Base-by-base conservation (phyloP, 2,329 filamentous ascomycete species). In the Exophiala sp. region DNA sequence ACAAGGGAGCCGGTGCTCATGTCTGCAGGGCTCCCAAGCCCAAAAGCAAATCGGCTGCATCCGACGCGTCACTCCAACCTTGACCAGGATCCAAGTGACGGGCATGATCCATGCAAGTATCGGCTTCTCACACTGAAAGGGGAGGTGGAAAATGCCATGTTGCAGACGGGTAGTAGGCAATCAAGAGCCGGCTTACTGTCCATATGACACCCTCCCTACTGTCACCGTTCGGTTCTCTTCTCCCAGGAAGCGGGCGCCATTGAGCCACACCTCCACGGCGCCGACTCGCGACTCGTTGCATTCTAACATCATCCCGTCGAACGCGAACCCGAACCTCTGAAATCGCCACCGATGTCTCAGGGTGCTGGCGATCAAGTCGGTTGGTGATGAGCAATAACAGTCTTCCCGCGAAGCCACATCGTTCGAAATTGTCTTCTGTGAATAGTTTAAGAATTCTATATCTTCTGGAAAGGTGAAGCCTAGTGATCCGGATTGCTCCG, bases 41-140 rank as follows among this genome's bases (percentile, higher is more conserved):
- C 23, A 16, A 16, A 43, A 29, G 23, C 24, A 43, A 29, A 30
- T 43, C 40, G 40, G 40, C 24, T 43, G 40, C 40, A 19, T 29
- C 40, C 24, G 23, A 29, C 23, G 10, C 40, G 22, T 21, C 24
- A 24, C 10, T 6, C 21, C 3, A 3, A 24, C 13, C 4, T 41
- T 11, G 4, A 5, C 19, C 19, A 23, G 19, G 8, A 3, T 24
- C 38, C 5, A 18, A 37, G 5, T 11, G 14, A 5, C 18, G 8
- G 14, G 5, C n/a, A 19, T 6, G 14, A 19, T 19, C 14, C 34
- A n/a, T 19, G 3, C 34, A 37, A 37, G 14, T 13, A 18, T 37
- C 18, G 14, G 9, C 7, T 37, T 8, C 11, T 6, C 4, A 37
- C 14, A 37, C 34, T 8, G 14, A 5, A n/a, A 19, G 34, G 19